Evolutionary conservation across 2,329 filamentous ascomycete species (phyloP), one percentile per base, ranked within the genome.

Genomic region (Penicillium palitans): DNA sequence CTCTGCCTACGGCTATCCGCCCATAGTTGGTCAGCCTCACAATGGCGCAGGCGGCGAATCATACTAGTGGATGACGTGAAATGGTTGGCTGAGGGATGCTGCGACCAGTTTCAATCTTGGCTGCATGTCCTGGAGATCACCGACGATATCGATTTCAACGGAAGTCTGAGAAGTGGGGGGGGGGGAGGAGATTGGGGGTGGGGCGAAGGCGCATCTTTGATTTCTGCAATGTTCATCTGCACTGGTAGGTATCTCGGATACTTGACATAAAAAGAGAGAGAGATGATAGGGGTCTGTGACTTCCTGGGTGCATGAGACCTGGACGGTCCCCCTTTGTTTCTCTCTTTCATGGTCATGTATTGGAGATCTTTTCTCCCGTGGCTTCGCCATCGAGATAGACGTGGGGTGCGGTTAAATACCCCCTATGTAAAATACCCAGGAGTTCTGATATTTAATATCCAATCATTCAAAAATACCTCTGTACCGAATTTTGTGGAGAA

Each of bases 41-140:
- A 81, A 81, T 61, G 79, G 79, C 54, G 76, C 79, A 52, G 74
- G 74, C 58, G 75, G 74, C 55, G 78, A 79, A 49, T 74, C 76
- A 53, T 80, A 79, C 66, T 77, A 74, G 58, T 31, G 42, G 6
- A 27, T 37, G 21, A 21, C 15, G 13, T 47, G 40, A 37, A 19
- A 13, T 17, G 17, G 12, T 24, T 13, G 17, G 29, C 6, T 25
- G 21, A 46, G 17, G n/a, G 51, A 27, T 1, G 2, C 3, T 19
- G 12, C 15, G 15, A 17, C 17, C 13, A 21, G 17, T 46, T 33
- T 53, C 21, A 24, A 46, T 46, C 27, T 35, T 19, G 21, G 27
- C 40, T 33, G 21, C 48, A 21, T 27, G 41, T 12, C 4, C 19
- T 37, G 31, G 13, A 19, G 17, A 29, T 27, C 7, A 19, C 29